Conservation (phyloP, 306 rosid genomes). For the Purshia tridentata region DNA sequence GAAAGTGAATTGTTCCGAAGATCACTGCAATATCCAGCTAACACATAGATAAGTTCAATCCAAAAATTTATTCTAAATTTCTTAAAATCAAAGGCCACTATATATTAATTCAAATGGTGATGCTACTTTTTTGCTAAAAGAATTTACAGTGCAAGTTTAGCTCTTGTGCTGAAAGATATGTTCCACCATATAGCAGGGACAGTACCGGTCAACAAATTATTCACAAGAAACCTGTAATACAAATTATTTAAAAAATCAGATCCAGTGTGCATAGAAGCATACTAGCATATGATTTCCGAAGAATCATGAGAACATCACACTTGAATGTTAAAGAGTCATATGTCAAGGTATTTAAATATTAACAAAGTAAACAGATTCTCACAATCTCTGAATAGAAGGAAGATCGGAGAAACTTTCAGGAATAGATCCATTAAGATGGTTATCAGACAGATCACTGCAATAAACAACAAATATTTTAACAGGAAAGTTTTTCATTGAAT, state of each 20-base stretch:
- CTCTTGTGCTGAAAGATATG: slow-evolving; percentile 33
- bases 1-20: slow-evolving; percentile 61
- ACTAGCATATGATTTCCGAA: background rate
- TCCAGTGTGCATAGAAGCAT: slow-evolving; percentile 6
- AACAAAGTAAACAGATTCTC: slow-evolving; percentile 33
- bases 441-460: slow-evolving; percentile 65
- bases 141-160: slow-evolving; percentile 55
- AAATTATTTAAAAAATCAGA: slow-evolving; percentile 26
- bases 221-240: slow-evolving; percentile 51
- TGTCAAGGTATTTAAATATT: background rate
- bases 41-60: slow-evolving; percentile 18
- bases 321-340: slow-evolving; percentile 9
- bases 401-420: slow-evolving; percentile 49
- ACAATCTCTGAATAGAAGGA: slow-evolving; percentile 74
- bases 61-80: slow-evolving; percentile 2
- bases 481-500: background rate
- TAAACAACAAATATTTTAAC: slow-evolving; percentile 7
- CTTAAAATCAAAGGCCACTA: background rate
- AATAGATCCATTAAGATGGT: slow-evolving; percentile 64
- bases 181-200: slow-evolving; percentile 56
- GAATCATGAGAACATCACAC: background rate
- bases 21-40: slow-evolving; percentile 53
- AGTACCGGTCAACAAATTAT: slow-evolving; percentile 53
- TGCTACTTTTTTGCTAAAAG: slow-evolving; percentile 4
- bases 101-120: background rate